These are phyloP conservation scores for Neurospora sp. DNA, from an alignment of 495 filamentous ascomycete species.

Conservation along the genomic window DNA sequence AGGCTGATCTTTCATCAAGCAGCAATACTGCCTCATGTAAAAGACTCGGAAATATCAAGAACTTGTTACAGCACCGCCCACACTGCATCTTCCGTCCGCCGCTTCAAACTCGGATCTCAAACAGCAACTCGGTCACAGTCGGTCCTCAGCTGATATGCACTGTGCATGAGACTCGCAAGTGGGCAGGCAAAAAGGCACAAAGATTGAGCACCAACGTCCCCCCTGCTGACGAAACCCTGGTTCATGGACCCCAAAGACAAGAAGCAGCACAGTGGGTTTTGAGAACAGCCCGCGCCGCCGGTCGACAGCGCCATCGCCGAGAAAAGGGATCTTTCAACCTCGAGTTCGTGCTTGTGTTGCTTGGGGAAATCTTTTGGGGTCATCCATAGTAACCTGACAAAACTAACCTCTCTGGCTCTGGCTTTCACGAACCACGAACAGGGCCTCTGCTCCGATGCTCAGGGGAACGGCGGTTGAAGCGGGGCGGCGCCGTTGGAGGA, in stretches of 20 bases:
- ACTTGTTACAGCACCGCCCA: neutral
- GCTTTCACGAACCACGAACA: neutral
- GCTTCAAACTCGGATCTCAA: neutral
- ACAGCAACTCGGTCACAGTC: neutral
- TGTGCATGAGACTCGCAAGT: neutral
- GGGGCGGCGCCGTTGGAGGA: neutral
- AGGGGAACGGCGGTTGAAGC: neutral
- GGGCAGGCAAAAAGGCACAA: neutral
- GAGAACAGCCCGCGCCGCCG: neutral
- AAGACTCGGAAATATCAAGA: neutral
- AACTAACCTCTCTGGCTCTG: neutral
- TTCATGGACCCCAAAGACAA: neutral
- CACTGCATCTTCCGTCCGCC: neutral
- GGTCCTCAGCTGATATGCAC: neutral
- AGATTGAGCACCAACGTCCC: neutral
- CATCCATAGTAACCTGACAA: neutral
- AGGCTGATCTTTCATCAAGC: neutral
- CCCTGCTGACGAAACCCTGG: slow-evolving; percentile 14
- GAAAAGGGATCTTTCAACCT: neutral
- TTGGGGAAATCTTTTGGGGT: neutral
- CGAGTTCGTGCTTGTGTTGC: neutral
- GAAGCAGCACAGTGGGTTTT: neutral
- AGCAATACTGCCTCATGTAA: neutral
- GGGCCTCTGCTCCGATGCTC: neutral
- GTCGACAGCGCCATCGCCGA: neutral